Base-by-base conservation (phyloP, 2,329 filamentous ascomycete genomes). In the Podosphaera fusca region DNA sequence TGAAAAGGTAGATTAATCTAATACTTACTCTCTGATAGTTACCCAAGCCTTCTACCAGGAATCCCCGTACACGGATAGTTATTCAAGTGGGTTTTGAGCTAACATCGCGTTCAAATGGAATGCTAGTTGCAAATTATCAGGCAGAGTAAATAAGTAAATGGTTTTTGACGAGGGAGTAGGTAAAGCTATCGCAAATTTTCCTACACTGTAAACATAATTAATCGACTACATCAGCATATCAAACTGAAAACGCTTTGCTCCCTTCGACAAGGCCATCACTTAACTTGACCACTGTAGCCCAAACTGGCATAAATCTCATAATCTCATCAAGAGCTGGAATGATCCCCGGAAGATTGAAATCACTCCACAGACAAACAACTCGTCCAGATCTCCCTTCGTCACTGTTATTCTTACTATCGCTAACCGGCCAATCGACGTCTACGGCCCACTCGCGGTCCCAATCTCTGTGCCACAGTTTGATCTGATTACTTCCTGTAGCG, bases 251-350 rank as follows among this genome's bases (percentile, higher is more conserved):
- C 57, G 71, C 70, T 72, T 84, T 88, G 65, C 75, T 81, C 30
- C 85, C 88, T 67, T 94, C 85, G 35, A 94, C 84, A 63, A 95
- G 70, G 0, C 87, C 89, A 70, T 88, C 84, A 33, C 74, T 74
- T 60, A 79, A 70, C 71, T 95, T 95, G 3, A 81, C 81, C 34
- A 88, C 73, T 8, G 82, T 81, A 5, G 81, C 80, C 92, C 92
- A 98, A 3, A 74, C 72, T 0, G 92, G 92, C 62, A 81, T 75
- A 69, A 81, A 95, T 67, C 81, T 77, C 62, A 77, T 72, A 54
- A 86, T 74, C 70, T 96, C 89, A 63, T 92, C 84, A 55, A 90
- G 77, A 0, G 89, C 89, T 0, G 90, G 89, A 53, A 96, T 88
- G 0, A 75, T 74, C 2, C 79, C 82, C 2, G 70, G 69, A 40